A percentile compares a stretch with the other conserved stretches of the same genome.
Conservation (phyloP, 2,329 filamentous ascomycete genomes). For the Clathrospora elynae region DNA sequence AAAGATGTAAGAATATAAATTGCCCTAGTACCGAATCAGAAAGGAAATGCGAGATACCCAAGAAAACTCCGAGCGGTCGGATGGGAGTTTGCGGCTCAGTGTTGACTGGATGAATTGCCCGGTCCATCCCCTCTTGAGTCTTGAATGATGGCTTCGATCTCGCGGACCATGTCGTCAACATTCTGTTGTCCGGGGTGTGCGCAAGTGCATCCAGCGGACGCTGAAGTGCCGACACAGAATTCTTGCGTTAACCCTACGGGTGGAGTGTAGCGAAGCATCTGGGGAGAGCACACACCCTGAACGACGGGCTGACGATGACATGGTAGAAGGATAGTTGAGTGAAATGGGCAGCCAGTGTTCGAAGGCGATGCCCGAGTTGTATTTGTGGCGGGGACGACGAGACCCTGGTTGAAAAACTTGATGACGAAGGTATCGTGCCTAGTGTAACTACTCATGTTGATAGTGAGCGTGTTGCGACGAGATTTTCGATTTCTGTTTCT, state of each 20-base stretch:
- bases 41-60: too few species aligned
- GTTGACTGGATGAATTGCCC: too few species aligned
- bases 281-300: not conserved
- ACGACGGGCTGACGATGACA: not conserved
- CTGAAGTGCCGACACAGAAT: conserved; percentile 9
- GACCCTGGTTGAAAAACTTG: conserved; percentile 2
- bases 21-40: too few species aligned
- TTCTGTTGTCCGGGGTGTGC: not conserved
- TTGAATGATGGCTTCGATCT: conserved; percentile 5
- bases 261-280: conserved; percentile 4
- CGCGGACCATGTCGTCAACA: conserved; percentile 4
- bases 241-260: not conserved
- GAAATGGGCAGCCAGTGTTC: conserved; percentile 5
- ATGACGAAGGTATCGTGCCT: not conserved
- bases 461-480: not conserved
- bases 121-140: not conserved
- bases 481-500: not conserved
- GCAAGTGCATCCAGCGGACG: conserved; percentile 11
- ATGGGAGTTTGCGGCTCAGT: too few species aligned
- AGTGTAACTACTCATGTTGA: not conserved
- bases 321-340: conserved; percentile 1
- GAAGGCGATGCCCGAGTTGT: not conserved
- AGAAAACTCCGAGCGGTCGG: too few species aligned
- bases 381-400: not conserved
- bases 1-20: too few species aligned